Conservation (phyloP, 768 basidiomycete genomes). For the Astraeus odoratus region DNA sequence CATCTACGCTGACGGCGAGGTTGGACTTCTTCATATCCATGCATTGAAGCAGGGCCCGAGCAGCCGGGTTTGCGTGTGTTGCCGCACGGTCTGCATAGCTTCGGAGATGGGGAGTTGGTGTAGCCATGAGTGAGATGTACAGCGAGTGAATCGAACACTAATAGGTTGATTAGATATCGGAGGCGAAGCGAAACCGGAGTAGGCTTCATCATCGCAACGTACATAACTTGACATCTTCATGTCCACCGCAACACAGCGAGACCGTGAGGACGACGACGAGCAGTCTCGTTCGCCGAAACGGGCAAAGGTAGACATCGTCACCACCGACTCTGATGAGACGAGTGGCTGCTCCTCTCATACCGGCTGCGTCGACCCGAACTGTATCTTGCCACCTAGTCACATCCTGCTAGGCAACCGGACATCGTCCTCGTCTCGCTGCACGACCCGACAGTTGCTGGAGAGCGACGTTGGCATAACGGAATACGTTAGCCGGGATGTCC, state of each 20-base stretch:
- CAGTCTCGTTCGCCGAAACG: conserved; percentile 35
- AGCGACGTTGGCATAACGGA: conserved; percentile 87
- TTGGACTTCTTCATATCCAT: conserved; percentile 88
- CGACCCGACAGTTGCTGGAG: conserved; percentile 58
- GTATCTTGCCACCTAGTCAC: conserved; percentile 70
- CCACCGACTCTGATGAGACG: conserved; percentile 11
- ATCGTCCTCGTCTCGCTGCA: conserved; percentile 42
- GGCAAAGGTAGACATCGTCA: conserved; percentile 25
- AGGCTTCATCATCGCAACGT: neutral
- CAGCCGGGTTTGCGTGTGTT: conserved; percentile 65
- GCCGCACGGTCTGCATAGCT: conserved; percentile 59
- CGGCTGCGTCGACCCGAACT: conserved; percentile 15
- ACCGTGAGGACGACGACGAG: conserved; percentile 44
- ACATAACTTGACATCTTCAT: conserved; percentile 8
- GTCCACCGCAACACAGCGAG: conserved; percentile 32
- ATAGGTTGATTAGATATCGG: neutral
- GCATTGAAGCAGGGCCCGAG: conserved; percentile 67
- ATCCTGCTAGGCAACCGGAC: conserved; percentile 53
- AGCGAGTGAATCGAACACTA: neutral
- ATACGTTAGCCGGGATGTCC: conserved; percentile 65
- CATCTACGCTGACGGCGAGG: conserved; percentile 94
- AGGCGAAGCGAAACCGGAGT: neutral
- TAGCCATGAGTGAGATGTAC: conserved; percentile 9
- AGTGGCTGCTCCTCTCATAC: conserved; percentile 1
- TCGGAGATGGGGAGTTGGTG: conserved; percentile 35